Conservation (phyloP, 768 basidiomycete species). For the Boletus sensibilis region DNA sequence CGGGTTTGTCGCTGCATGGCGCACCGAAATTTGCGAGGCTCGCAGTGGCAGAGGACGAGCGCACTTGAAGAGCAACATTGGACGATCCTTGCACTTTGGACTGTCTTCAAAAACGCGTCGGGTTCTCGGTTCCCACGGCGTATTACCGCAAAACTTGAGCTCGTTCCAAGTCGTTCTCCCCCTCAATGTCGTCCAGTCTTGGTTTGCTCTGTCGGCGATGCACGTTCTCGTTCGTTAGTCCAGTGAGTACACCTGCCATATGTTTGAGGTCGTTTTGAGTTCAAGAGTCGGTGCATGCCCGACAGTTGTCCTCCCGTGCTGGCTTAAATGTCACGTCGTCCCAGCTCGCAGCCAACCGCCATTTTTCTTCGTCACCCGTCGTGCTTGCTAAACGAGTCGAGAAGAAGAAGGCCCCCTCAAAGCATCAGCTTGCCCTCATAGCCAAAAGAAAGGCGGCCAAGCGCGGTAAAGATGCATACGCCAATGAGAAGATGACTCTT, state of each 20-base stretch:
- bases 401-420: conserved; percentile 61
- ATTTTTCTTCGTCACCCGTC: conserved; percentile 52
- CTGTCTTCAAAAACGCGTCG: neutral
- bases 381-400: conserved; percentile 47
- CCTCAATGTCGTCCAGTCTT: conserved; percentile 23
- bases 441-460: conserved; percentile 56
- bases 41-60: conserved; percentile 36
- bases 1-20: conserved; percentile 40
- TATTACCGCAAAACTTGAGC: neutral
- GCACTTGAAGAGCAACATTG: conserved; percentile 43
- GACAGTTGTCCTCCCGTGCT: conserved; percentile 42
- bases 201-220: conserved; percentile 29
- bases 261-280: neutral
- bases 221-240: conserved; percentile 10
- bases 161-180: neutral
- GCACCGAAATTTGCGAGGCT: conserved; percentile 36
- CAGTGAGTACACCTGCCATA: conserved; percentile 12
- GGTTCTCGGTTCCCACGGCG: conserved; percentile 25
- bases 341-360: conserved; percentile 5
- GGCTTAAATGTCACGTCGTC: neutral
- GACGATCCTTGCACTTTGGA: neutral
- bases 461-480: conserved; percentile 54
- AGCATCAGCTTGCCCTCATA: conserved; percentile 69
- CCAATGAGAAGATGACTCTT: conserved; percentile 65
- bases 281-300: neutral